Evolutionary conservation across 768 basidiomycete genomes (phyloP).

Genomic region (Trametes punicea): DNA sequence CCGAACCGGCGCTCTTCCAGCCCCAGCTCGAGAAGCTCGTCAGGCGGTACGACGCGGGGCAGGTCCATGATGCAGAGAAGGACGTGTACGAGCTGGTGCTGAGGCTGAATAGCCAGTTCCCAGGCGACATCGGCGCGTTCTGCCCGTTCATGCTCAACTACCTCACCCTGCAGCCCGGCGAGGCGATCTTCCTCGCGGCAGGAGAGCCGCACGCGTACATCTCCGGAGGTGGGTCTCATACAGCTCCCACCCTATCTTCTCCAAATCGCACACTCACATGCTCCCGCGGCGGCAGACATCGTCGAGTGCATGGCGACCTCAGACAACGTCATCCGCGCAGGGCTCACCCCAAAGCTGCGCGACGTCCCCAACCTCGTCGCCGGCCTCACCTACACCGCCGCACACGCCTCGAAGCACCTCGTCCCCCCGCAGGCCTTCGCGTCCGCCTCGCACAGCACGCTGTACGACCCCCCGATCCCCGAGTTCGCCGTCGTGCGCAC

Average conservation of each 20-base stretch:
- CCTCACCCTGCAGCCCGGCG: conserved; percentile 70
- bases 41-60: conserved; percentile 52
- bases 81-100: conserved; percentile 62
- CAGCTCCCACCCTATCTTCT: neutral
- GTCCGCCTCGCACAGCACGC: conserved; percentile 34
- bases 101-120: conserved; percentile 68
- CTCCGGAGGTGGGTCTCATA: conserved; percentile 75
- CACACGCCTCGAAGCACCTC: conserved; percentile 63
- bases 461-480: conserved; percentile 90
- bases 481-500: conserved; percentile 87
- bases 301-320: conserved; percentile 99
- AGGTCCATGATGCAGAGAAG: conserved; percentile 39
- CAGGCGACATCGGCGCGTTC: conserved; percentile 90
- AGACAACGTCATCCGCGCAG: conserved; percentile 98
- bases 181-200: conserved; percentile 93
- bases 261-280: neutral
- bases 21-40: conserved; percentile 56
- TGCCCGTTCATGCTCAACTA: conserved; percentile 90
- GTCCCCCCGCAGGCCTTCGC: conserved; percentile 57
- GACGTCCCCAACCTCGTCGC: conserved; percentile 89
- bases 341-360: conserved; percentile 93
- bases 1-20: conserved; percentile 51
- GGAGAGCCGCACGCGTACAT: conserved; percentile 98
- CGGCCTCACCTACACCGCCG: conserved; percentile 81
- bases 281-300: conserved; percentile 57